Percentiles rank a stretch among this genome's conserved stretches.
Conservation (phyloP, 176 grass and related monocot genomes). For the Rhynchospora pubera region DNA sequence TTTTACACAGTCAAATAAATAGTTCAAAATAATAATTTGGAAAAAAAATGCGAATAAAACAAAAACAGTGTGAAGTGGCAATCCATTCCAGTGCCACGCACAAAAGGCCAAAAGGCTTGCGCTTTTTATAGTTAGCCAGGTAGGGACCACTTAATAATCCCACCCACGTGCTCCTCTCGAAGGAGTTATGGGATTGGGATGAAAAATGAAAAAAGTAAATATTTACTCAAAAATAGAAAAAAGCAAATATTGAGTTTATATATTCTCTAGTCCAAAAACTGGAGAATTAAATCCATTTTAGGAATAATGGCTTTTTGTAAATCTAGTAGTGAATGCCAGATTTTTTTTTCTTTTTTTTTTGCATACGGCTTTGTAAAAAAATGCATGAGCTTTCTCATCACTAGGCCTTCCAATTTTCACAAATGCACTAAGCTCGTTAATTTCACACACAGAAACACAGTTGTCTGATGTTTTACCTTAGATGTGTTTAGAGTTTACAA, state of each 20-base stretch:
- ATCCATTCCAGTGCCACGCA: not conserved
- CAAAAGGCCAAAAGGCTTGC: not conserved
- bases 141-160: not conserved
- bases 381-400: no score
- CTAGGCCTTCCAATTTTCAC: no score
- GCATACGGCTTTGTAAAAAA: no score
- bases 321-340: no score
- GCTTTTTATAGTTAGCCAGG: conserved; percentile 5
- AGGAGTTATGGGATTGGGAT: not conserved
- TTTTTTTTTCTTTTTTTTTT: no score
- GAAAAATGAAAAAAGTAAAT: not conserved
- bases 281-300: not conserved
- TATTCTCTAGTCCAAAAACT: not conserved
- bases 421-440: no score
- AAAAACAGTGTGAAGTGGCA: not conserved
- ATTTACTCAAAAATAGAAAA: not conserved
- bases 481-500: no score
- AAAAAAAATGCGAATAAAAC: not conserved
- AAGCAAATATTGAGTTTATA: not conserved
- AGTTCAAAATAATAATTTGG: not conserved
- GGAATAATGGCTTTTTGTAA: no score
- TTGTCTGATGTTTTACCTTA: no score
- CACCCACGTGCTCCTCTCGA: conserved; percentile 18
- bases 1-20: not conserved
- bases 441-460: no score